Conservation (phyloP, 2,329 filamentous ascomycete species). For the Pyrenophora teres region DNA sequence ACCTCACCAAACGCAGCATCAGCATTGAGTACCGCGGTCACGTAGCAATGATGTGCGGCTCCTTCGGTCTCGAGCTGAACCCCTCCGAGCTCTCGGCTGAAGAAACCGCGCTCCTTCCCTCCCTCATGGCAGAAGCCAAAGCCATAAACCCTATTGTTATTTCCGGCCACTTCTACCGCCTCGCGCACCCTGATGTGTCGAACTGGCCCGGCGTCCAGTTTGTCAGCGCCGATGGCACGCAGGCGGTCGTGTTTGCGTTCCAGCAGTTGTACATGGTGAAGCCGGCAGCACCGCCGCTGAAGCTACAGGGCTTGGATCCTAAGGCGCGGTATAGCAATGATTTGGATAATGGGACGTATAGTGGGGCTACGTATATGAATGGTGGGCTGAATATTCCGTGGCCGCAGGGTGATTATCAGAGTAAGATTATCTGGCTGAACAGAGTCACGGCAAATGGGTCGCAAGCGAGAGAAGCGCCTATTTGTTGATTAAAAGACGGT, state of each 20-base stretch:
- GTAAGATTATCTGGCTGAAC: slow-evolving; percentile 61
- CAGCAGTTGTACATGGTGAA: slow-evolving; percentile 61
- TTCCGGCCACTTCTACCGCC: slow-evolving; percentile 63
- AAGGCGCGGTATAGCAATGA: slow-evolving; percentile 58
- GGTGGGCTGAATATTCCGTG: slow-evolving; percentile 61
- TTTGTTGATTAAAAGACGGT: too few species aligned
- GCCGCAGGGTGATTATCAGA: slow-evolving; percentile 59
- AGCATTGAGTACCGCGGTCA: slow-evolving; percentile 66
- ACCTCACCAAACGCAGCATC: slow-evolving; percentile 59
- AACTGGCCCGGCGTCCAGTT: slow-evolving; percentile 68
- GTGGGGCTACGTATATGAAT: slow-evolving; percentile 67
- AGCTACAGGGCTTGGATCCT: slow-evolving; percentile 62
- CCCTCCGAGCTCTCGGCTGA: slow-evolving; percentile 57
- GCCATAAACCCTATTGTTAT: slow-evolving; percentile 65
- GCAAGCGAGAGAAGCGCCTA: too few species aligned
- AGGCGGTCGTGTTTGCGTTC: slow-evolving; percentile 64
- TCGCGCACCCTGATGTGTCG: slow-evolving; percentile 61
- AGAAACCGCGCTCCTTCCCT: slow-evolving; percentile 60
- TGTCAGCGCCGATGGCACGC: slow-evolving; percentile 55
- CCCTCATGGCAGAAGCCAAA: slow-evolving; percentile 59
- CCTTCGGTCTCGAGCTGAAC: slow-evolving; percentile 68
- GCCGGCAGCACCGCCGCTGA: slow-evolving; percentile 59
- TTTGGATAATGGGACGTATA: slow-evolving; percentile 58
- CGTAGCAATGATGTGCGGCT: slow-evolving; percentile 71
- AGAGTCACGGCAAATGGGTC: slow-evolving; percentile 30